Evolutionary conservation across 352 stramenopile species (phyloP), one percentile per base, ranked within the genome.

Genomic region (Phytophthora nicotianae): DNA sequence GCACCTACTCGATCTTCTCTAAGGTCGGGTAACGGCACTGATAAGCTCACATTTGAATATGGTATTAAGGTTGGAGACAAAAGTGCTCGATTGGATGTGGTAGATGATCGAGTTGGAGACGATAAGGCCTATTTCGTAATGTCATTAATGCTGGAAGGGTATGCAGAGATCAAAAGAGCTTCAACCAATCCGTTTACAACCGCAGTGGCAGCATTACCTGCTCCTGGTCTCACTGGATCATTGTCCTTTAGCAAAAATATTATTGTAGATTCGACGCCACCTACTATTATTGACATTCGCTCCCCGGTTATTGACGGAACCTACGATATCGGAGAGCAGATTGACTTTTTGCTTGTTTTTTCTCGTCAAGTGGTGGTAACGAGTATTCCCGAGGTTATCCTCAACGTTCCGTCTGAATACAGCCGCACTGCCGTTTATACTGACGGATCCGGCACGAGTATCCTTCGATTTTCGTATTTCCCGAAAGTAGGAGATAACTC

Each of bases 281-380:
- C 84, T 16, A 60, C 47, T 20, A 74, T 93, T 19, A 58, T 81
- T 9, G 66, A 72, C 21, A 65, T 91, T 26, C 70, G 54, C 10
- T 81, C 80, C 0, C 35, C 62, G 1, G 67, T 70, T 0, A 27
- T 50, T 2, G 72, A 91, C 43, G 83, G 85, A 4, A 90, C 85
- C 0, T 93, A 91, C 53, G 83, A 89, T 26, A 38, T 90, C 2
- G 83, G 75, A 0, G 70, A 91, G 17, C 37, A 51, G 3, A 81
- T 93, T 16, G 62, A 75, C 8, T 50, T 91, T 10, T 43, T 83
- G 13, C 38, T 93, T 7, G 49, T 72, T 2, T 93, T 93, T 45
- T 91, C 83, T 1, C 73, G 65, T 23, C 33, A 21, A 0, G 79
- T 91, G 8, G 65, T 86, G 1, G 81, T 89, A 0, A 40, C 65